Evolutionary conservation across 2,329 filamentous ascomycete species (phyloP).

Genomic region (Cercospora sesami): DNA sequence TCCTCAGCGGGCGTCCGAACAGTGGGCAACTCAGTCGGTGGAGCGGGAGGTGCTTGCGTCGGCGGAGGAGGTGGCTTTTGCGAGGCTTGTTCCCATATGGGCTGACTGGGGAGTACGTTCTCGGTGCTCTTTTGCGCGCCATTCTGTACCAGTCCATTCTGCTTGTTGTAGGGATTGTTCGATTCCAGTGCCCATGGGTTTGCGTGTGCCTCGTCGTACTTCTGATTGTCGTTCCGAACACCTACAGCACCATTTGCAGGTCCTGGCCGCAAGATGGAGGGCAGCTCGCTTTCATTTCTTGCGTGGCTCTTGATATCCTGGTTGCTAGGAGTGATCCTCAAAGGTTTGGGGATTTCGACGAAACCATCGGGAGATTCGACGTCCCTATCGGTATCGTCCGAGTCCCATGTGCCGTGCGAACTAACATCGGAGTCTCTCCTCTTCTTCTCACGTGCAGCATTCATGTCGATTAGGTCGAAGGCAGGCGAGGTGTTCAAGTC

Average conservation of each 20-base stretch:
- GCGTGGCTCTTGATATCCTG: slow-evolving; percentile 20
- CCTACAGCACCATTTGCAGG: slow-evolving; percentile 23
- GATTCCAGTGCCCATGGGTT: slow-evolving; percentile 35
- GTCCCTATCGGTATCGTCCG: slow-evolving; percentile 27
- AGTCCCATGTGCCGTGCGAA: slow-evolving; percentile 41
- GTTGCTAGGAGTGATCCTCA: slow-evolving; percentile 32
- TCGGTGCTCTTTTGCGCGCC: slow-evolving; percentile 27
- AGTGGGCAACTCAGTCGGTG: slow-evolving; percentile 45
- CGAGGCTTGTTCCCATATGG: slow-evolving; percentile 42
- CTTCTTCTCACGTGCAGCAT: slow-evolving; percentile 31
- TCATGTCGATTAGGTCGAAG: slow-evolving; percentile 43
- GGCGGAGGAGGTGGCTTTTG: slow-evolving; percentile 28
- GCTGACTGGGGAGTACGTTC: slow-evolving; percentile 33
- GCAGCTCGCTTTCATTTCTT: slow-evolving; percentile 30
- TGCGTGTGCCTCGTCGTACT: slow-evolving; percentile 30
- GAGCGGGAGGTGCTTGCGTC: slow-evolving; percentile 22
- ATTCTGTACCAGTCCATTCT: slow-evolving; percentile 15
- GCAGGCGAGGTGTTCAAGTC: slow-evolving; percentile 42
- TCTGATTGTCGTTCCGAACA: slow-evolving; percentile 20
- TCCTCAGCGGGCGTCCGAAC: slow-evolving; percentile 44
- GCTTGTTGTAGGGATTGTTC: slow-evolving; percentile 28
- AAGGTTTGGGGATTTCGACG: slow-evolving; percentile 34
- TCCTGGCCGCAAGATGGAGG: slow-evolving; percentile 33
- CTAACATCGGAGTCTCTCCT: slow-evolving; percentile 40
- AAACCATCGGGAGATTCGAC: slow-evolving; percentile 23